Base-by-base conservation (phyloP, 192 early-diverging fungal genomes). In the Coemansia sp. region DNA sequence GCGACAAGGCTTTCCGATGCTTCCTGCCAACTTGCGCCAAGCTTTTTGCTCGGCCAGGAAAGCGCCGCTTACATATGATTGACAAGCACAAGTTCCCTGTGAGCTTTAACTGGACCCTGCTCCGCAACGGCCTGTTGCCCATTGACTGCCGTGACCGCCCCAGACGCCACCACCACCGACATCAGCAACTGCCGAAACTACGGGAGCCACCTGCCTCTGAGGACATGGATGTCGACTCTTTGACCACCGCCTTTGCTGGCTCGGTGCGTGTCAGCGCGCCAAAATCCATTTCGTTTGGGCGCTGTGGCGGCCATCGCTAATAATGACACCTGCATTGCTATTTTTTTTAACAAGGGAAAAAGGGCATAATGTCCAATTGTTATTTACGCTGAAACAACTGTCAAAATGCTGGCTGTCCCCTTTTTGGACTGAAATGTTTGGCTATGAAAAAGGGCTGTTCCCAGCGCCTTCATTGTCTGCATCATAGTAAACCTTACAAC, bases 11-110 rank as follows among this genome's bases (percentile, higher is more conserved):
- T 0, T 81, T 69, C 43, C 50, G 39, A 26, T 81, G 78, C 64
- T 75, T 81, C 42, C 39, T 75, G 56, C 59, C 45, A 4, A 23
- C 64, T 0, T 81, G 78, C 14, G 13, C 62, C 18, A 48, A 42
- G 38, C 37, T 42, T 36, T 81, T 81, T 63, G 51, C 62, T 14
- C 24, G 34, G 2, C 61, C 73, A 2, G 60, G 59, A 4, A 71
- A 65, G 58, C 69, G 78, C 62, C 67, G 42, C 24, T 18, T 62
- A 43, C 78, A 81, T 48, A 81, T 81, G 78, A 31, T 81, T 13
- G 63, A 65, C 42, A 59, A 60, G 33, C 78, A 80, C 50, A 46
- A 63, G 13, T 80, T 69, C 48, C 61, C 78, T 10, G 48, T 43
- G 20, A 69, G 53, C 20, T 80, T 80, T 59, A 65, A 68, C 62